A percentile compares a stretch with the other conserved stretches of the same genome.
Evolutionary conservation across 2,329 filamentous ascomycete genomes (phyloP).

Genomic region (Coniochaeta sp.): DNA sequence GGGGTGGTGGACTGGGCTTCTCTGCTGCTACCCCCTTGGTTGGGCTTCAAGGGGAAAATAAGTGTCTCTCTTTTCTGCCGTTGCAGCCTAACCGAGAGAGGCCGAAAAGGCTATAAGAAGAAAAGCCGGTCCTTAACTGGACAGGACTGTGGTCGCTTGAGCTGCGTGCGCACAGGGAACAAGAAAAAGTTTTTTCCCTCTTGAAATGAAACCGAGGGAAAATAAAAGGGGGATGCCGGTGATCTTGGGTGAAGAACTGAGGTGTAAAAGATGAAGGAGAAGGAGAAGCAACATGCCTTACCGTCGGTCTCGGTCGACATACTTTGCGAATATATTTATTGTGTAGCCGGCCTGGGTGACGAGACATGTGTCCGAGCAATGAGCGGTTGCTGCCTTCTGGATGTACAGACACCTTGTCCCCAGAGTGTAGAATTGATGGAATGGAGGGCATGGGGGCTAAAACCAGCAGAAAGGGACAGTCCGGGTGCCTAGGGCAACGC

Average conservation of each 20-base stretch:
- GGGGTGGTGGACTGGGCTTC: constrained; percentile 7
- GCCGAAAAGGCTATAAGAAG: constrained; percentile 5
- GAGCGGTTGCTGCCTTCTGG: constrained; percentile 2
- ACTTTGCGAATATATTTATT: constrained; percentile 1
- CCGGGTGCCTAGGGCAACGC: constrained; percentile 1
- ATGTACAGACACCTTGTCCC: background rate
- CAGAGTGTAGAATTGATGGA: background rate
- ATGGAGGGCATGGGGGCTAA: background rate
- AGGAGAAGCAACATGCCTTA: background rate
- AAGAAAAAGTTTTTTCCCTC: background rate
- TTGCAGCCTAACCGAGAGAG: constrained; percentile 11
- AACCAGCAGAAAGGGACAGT: background rate
- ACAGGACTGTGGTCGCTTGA: constrained; percentile 2
- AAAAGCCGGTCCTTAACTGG: constrained; percentile 3
- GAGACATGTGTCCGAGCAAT: background rate
- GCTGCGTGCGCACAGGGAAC: background rate
- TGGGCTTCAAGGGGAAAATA: constrained; percentile 2
- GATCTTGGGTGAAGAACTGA: background rate
- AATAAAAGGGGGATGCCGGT: background rate
- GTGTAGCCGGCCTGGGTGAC: background rate
- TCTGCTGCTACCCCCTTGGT: background rate
- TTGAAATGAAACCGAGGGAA: background rate
- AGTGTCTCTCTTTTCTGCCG: background rate
- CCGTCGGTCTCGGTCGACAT: background rate
- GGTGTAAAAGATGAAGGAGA: background rate